Percentiles rank a stretch among this genome's conserved stretches.
These are phyloP conservation scores for Exophiala oligosperma DNA, from an alignment of 2,329 filamentous ascomycete species.

Conservation along the genomic window DNA sequence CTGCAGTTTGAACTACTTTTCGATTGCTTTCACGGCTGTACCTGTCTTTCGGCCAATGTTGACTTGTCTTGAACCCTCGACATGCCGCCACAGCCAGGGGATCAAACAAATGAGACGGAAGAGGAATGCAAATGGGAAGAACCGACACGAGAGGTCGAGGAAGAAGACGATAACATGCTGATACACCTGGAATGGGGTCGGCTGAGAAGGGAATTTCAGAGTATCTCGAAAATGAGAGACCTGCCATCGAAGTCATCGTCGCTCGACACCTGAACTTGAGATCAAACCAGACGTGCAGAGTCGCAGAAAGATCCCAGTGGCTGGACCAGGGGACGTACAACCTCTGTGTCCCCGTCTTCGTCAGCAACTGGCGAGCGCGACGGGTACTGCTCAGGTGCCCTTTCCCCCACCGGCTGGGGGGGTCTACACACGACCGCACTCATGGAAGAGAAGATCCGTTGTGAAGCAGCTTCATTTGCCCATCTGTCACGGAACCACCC, in stretches of 20 bases:
- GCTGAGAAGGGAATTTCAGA: neutral
- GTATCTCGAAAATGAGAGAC: neutral
- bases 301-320: slow-evolving; percentile 11
- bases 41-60: neutral
- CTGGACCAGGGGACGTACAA: slow-evolving; percentile 22
- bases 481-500: slow-evolving; percentile 18
- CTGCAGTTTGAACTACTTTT: too few species aligned
- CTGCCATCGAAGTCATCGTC: neutral
- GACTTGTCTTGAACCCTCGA: neutral
- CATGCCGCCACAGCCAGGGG: slow-evolving; percentile 1
- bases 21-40: too few species aligned
- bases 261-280: neutral
- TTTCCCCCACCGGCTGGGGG: slow-evolving; percentile 18
- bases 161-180: slow-evolving; percentile 1
- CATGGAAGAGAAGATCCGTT: slow-evolving; percentile 23
- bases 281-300: neutral
- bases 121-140: slow-evolving; percentile 1
- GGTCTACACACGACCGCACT: slow-evolving; percentile 9
- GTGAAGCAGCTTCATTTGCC: slow-evolving; percentile 22
- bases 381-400: slow-evolving; percentile 17
- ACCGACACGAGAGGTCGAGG: neutral
- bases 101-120: slow-evolving; percentile 2
- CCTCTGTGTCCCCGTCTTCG: slow-evolving; percentile 21
- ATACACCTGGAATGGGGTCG: neutral
- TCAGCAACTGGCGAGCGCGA: slow-evolving; percentile 9